These are phyloP conservation scores for Didymella arachidicola DNA, from an alignment of 2,329 filamentous ascomycete species.

Conservation along the genomic window DNA sequence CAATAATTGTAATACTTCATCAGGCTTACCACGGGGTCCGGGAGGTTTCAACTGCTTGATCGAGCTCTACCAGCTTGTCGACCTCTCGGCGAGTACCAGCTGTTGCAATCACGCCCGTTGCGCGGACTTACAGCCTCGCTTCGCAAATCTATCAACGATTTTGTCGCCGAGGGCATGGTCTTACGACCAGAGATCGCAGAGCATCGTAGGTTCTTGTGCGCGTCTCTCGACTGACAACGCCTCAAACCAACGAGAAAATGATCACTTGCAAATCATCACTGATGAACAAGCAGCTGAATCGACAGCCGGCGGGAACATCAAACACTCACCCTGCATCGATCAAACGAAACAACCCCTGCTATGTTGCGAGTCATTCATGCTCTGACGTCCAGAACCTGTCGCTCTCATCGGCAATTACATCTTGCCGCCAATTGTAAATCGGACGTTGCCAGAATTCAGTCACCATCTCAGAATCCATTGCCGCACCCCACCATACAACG, in stretches of 20 bases:
- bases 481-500: neutral
- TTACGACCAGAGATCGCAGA: neutral
- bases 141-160: neutral
- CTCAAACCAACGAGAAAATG: neutral
- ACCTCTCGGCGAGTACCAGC: conserved; percentile 6
- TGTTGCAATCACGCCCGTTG: conserved; percentile 4
- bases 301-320: conserved; percentile 21
- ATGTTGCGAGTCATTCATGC: conserved; percentile 19
- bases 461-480: neutral
- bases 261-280: neutral
- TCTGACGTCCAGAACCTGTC: conserved; percentile 11
- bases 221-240: neutral
- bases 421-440: neutral
- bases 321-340: conserved; percentile 26
- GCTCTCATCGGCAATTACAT: conserved; percentile 11
- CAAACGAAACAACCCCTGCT: conserved; percentile 15
- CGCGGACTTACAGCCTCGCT: neutral
- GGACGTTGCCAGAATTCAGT: neutral
- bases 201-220: neutral
- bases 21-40: neutral
- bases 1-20: conserved; percentile 2
- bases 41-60: neutral
- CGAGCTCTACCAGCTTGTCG: neutral
- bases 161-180: neutral
- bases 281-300: neutral